Evolutionary conservation across 2,329 filamentous ascomycete genomes (phyloP).

Genomic region (Amesomyces nigricolor): DNA sequence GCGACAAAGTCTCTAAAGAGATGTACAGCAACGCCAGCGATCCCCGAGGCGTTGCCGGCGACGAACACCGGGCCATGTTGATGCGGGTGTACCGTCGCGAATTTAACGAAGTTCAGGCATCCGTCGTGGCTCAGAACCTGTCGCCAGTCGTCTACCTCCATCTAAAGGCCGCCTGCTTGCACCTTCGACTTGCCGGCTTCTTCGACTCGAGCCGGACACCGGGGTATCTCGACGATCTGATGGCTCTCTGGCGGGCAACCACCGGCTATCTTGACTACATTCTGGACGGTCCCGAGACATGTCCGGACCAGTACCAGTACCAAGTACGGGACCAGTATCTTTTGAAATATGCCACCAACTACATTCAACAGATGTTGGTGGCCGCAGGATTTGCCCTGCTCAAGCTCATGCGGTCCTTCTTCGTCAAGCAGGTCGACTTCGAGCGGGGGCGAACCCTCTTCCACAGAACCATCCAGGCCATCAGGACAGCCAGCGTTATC

Average conservation of each 20-base stretch:
- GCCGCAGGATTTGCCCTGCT: conserved; percentile 71
- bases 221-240: conserved; percentile 67
- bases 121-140: conserved; percentile 53
- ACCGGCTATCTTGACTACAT: conserved; percentile 64
- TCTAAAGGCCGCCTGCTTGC: conserved; percentile 65
- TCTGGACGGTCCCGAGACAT: conserved; percentile 46
- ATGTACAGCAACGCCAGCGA: conserved; percentile 75
- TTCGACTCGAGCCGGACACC: conserved; percentile 70
- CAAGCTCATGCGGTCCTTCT: conserved; percentile 73
- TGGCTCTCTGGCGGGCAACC: conserved; percentile 68
- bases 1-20: conserved; percentile 71
- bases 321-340: conserved; percentile 47
- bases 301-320: conserved; percentile 37
- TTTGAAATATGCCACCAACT: conserved; percentile 64
- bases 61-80: conserved; percentile 61
- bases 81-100: conserved; percentile 62
- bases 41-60: conserved; percentile 61
- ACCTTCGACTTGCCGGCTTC: conserved; percentile 72
- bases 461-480: conserved; percentile 62
- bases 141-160: conserved; percentile 59
- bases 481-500: conserved; percentile 67
- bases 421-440: conserved; percentile 65
- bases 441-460: conserved; percentile 64
- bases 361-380: conserved; percentile 81
- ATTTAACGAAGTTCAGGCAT: conserved; percentile 56